Evolutionary conservation across 2,329 filamentous ascomycete species (phyloP).

Genomic region (Remersonia thermophila): DNA sequence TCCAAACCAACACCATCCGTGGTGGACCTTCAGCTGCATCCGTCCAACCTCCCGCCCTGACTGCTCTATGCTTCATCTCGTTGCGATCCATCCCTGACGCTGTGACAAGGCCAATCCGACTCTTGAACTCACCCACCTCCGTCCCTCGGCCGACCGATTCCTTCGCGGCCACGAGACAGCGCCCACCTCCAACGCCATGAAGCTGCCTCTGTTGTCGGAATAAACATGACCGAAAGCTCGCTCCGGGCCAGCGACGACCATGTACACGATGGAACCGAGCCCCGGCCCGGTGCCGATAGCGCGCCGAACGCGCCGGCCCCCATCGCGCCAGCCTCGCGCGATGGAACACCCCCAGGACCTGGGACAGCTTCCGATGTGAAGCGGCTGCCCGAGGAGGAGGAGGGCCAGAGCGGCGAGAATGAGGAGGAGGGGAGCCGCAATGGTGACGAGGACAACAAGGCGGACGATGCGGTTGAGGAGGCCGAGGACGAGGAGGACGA

Average conservation of each 20-base stretch:
- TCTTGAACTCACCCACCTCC: too few relatives aligned
- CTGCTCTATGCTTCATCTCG: too few relatives aligned
- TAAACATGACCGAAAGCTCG: conserved; percentile 20
- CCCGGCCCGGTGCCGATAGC: neutral
- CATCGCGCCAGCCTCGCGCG: conserved; percentile 2
- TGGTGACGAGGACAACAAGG: conserved; percentile 13
- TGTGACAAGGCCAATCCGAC: too few relatives aligned
- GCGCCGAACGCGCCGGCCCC: conserved; percentile 1
- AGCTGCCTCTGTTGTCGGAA: conserved; percentile 8
- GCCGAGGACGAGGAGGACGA: conserved; percentile 12
- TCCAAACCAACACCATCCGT: too few relatives aligned
- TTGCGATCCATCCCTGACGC: too few relatives aligned
- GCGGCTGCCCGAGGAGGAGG: too few relatives aligned
- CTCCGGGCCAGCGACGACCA: conserved; percentile 16
- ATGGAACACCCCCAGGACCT: too few relatives aligned
- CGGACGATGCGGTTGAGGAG: conserved; percentile 10
- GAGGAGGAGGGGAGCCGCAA: conserved; percentile 1
- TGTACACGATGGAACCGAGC: conserved; percentile 7
- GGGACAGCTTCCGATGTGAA: too few relatives aligned
- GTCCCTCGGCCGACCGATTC: neutral
- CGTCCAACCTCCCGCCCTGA: too few relatives aligned
- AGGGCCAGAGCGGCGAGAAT: too few relatives aligned
- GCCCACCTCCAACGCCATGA: conserved; percentile 13
- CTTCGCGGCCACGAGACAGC: too few relatives aligned
- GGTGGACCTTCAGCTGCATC: too few relatives aligned